Evolutionary conservation across 495 filamentous ascomycete genomes (phyloP), one percentile per base, ranked within the genome.

Genomic region (Corynascus novoguineensis): DNA sequence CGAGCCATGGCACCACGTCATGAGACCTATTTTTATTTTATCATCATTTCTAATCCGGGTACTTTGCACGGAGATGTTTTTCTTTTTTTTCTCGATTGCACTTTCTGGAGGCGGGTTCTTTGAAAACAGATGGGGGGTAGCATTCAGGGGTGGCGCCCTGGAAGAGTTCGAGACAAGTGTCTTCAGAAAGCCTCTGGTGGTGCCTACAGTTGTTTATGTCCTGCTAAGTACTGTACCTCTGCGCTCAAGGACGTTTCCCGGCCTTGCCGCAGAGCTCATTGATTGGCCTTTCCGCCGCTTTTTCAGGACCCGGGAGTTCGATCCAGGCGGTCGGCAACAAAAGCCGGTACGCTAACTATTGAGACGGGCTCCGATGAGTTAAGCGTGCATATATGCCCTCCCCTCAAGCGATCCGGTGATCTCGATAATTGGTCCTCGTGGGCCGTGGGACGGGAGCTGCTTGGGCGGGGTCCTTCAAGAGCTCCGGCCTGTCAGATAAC

Each of bases 351-450:
- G 29, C 31, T n/a, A 29, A 29, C n/a, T n/a, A 41, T 38, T 15
- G 24, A 7, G 14, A 24, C 50, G 35, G 19, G n/a, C 9, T 10
- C 37, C 17, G 50, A 46, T 38, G 41, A 47, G 42, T 32, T 47
- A 35, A 46, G 29, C 53, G 28, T 45, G 51, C 51, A 54, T 17
- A 32, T 37, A 19, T 17, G 10, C 40, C 32, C 35, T 19, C 44
- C 34, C 19, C 37, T n/a, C 49, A 27, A 32, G 46, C 48, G 51
- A 61, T 55, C 59, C 51, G 50, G 55, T 65, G 60, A 65, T 65
- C 62, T 61, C 19, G 60, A 58, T 48, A 55, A 61, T 68, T 62
- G 60, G 60, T 32, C 25, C 29, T 45, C 49, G 35, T 38, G 29
- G 50, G 28, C 14, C 27, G 45, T 55, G 28, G 48, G 31, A 48